Percentiles rank a stretch among this genome's conserved stretches.
Conservation (phyloP, 2,329 filamentous ascomycete genomes). For the Penicillium aurantiogriseum region DNA sequence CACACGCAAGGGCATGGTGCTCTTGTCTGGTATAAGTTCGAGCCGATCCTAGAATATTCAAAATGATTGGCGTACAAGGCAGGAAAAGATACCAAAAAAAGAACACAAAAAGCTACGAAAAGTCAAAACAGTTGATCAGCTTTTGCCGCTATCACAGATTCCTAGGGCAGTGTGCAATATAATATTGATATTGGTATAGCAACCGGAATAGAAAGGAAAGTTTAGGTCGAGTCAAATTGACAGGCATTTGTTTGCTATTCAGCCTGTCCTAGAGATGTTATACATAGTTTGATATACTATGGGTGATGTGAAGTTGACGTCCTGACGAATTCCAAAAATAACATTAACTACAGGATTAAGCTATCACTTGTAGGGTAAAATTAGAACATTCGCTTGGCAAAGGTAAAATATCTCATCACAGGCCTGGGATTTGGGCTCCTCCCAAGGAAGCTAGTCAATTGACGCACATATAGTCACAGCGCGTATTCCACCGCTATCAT, state of each 20-base stretch:
- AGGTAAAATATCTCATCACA: neutral
- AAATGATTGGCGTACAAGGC: neutral
- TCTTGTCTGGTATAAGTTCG: neutral
- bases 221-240: neutral
- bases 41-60: neutral
- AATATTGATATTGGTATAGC: neutral
- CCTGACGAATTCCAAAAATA: conserved; percentile 2
- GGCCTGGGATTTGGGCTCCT: neutral
- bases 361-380: neutral
- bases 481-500: neutral
- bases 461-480: neutral
- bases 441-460: neutral
- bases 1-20: neutral
- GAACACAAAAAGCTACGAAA: neutral
- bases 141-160: neutral
- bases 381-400: neutral
- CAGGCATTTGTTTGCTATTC: neutral
- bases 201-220: neutral
- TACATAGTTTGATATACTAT: neutral
- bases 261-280: neutral
- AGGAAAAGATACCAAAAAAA: neutral
- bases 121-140: neutral
- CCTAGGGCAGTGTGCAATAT: neutral
- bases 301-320: neutral
- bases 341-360: neutral